Conservation (phyloP, 352 stramenopile species). For the Phytophthora sp. region DNA sequence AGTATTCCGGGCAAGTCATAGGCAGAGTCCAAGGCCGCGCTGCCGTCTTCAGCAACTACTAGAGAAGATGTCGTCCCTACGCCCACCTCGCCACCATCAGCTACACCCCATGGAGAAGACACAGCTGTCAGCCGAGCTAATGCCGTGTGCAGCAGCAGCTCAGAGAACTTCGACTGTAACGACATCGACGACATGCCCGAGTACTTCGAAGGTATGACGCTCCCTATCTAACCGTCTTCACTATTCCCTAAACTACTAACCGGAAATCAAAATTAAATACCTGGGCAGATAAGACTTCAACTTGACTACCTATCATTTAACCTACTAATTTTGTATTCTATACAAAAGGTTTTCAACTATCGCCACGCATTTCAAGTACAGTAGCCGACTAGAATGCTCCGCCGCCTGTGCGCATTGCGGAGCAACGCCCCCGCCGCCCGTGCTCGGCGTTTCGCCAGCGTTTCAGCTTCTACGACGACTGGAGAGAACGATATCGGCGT, state of each 20-base stretch:
- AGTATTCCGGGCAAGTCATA: slow-evolving; percentile 22
- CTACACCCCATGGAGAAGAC: slow-evolving; percentile 7
- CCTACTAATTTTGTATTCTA: slow-evolving; percentile 5
- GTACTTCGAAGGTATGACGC: slow-evolving; percentile 72
- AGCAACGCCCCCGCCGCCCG: slow-evolving; percentile 3
- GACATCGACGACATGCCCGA: slow-evolving; percentile 81
- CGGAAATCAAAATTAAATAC: slow-evolving; percentile 5
- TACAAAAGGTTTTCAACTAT: slow-evolving; percentile 6
- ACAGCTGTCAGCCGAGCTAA: slow-evolving; percentile 12
- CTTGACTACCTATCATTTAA: slow-evolving; percentile 6
- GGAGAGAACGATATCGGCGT: slow-evolving; percentile 4
- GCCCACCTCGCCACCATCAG: not conserved
- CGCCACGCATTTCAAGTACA: slow-evolving; percentile 2
- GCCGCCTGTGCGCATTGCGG: slow-evolving; percentile 7
- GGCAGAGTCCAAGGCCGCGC: slow-evolving; percentile 8
- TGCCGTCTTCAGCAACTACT: slow-evolving; percentile 3
- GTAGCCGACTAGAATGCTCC: slow-evolving; percentile 24
- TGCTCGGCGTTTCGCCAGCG: slow-evolving; percentile 20
- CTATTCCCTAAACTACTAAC: slow-evolving; percentile 2
- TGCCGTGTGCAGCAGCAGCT: slow-evolving; percentile 35
- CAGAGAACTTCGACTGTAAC: slow-evolving; percentile 41
- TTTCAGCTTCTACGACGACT: not conserved
- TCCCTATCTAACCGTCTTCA: slow-evolving; percentile 50
- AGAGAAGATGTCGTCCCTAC: slow-evolving; percentile 1
- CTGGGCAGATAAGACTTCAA: too few species aligned